Evolutionary conservation across 1,284 basidiomycete genomes (phyloP), one percentile per base, ranked within the genome.

Genomic region (Sphagnurus paluster): DNA sequence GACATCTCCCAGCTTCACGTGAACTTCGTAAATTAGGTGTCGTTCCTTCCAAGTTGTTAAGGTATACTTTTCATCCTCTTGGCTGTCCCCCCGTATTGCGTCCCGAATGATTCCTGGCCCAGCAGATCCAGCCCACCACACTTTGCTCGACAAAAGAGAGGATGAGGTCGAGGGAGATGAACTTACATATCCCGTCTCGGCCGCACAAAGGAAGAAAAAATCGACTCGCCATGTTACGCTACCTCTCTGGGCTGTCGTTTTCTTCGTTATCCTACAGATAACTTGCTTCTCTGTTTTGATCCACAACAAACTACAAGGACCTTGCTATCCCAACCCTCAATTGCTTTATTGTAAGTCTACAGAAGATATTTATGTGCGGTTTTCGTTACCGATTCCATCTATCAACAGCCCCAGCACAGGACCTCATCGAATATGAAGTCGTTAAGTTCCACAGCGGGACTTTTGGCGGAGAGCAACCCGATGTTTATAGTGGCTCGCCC

Each of bases 371-470:
- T 5, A 11, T 8, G n/a, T 39, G 20, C 13, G 0, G 14, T 19
- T 14, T 17, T 32, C 34, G 29, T 40, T n/a, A n/a, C n/a, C n/a
- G 26, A 16, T 38, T 37, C 6, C 26, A n/a, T 26, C 32, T 32
- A 9, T 13, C 8, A 19, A 11, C 19, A 60, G 59, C 58, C 21
- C 59, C 58, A 9, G 58, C 53, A 4, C 46, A 57, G 29, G 34
- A 42, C 1, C 41, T 50, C 7, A 20, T 60, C 8, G 56, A 56
- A 46, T 51, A 59, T 37, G 50, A 57, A 34, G 46, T 54, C 11
- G 54, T 56, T 23, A 53, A 50, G 21, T 61, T 61, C 32, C 55
- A 52, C 10, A 43, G 53, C 24, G 57, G 57, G 19, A 26, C 21
- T 20, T 13, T 50, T 19, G 39, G 40, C 21, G 44, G 53, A n/a